These are phyloP conservation scores for Heracleum sosnowskyi DNA, from an alignment of 129 eudicot genomes.

Conservation along the genomic window DNA sequence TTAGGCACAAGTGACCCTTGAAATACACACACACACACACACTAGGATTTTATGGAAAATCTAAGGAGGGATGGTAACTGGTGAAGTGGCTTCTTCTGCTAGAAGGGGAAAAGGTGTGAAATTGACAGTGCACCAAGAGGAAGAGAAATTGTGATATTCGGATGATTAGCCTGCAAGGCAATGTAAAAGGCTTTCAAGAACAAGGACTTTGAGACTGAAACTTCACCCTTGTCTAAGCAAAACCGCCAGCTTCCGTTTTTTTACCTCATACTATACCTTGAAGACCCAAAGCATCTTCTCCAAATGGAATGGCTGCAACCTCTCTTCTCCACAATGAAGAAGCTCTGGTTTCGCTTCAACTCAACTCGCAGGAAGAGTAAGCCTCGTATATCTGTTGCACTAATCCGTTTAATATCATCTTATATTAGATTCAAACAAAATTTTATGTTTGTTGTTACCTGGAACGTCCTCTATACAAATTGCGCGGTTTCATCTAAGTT, in stretches of 20 bases:
- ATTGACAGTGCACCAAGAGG: slow-evolving; percentile 48
- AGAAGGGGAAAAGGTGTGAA: slow-evolving; percentile 41
- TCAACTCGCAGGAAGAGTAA: slow-evolving; percentile 74
- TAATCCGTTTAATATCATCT: too few relatives aligned
- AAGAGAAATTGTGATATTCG: slow-evolving; percentile 24
- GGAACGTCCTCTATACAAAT: background rate
- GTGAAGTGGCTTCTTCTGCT: slow-evolving; percentile 45
- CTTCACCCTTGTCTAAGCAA: slow-evolving; percentile 82
- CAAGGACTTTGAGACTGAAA: slow-evolving; percentile 22
- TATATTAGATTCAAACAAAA: too few relatives aligned
- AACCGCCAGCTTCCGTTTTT: slow-evolving; percentile 17
- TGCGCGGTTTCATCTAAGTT: background rate
- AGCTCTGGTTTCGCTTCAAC: slow-evolving; percentile 65
- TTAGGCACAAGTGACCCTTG: slow-evolving; percentile 4
- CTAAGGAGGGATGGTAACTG: slow-evolving; percentile 18
- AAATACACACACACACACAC: background rate
- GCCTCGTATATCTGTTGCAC: background rate
- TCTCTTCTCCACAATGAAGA: slow-evolving; percentile 88
- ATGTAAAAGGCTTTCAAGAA: slow-evolving; percentile 18
- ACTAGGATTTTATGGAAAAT: background rate
- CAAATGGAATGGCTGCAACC: slow-evolving; percentile 93
- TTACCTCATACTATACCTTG: slow-evolving; percentile 32
- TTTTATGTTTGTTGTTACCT: background rate
- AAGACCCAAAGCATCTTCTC: slow-evolving; percentile 35
- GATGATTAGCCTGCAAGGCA: slow-evolving; percentile 57